Evolutionary conservation across 176 grass and related monocot species (phyloP), one percentile per base, ranked within the genome.

Genomic region (Lolium rigidum): DNA sequence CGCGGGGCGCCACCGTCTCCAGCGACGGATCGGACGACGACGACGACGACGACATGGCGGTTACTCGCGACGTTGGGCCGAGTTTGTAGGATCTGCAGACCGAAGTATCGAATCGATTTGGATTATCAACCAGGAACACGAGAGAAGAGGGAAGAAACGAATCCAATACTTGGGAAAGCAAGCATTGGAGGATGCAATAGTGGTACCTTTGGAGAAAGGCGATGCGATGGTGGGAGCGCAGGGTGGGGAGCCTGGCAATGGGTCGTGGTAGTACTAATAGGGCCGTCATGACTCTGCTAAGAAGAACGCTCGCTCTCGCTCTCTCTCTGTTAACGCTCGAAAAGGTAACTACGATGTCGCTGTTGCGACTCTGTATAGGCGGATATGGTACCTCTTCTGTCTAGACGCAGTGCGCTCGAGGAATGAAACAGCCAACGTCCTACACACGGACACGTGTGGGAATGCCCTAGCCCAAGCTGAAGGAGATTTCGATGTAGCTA

Each of bases 1-100:
- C 92, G 4, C 21, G 28, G 57, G 92, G 82, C 1, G 92, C 89
- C 28, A 70, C 92, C 44, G 89, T 94, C 48, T 70, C 86, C 86
- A 88, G 5, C 17, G 88, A 83, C 54, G n/a, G 43, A 39, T 91
- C 79, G 39, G 15, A 21, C 18, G 80, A 1, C 47, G 76, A 43
- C 18, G 80, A 1, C 47, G 76, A 43, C 11, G 35, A 51, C 6
- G 81, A 41, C 88, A 86, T 90, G 63, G 21, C 13, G 46, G 54
- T 62, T 51, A 67, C 58, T 57, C 56, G 22, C 65, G 22, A 31
- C 25, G 66, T 4, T 8, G 18, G 4, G 61, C n/a, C 26, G 4
- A 65, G 7, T 31, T 17, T 56, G 84, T 69, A 64, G 46, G 80
- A 79, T 70, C 88, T 90, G 73, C 28, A 44, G 84, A 72, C 63